Evolutionary conservation across 2,329 filamentous ascomycete genomes (phyloP), one percentile per base, ranked within the genome.

Genomic region (Aspergillus latus): DNA sequence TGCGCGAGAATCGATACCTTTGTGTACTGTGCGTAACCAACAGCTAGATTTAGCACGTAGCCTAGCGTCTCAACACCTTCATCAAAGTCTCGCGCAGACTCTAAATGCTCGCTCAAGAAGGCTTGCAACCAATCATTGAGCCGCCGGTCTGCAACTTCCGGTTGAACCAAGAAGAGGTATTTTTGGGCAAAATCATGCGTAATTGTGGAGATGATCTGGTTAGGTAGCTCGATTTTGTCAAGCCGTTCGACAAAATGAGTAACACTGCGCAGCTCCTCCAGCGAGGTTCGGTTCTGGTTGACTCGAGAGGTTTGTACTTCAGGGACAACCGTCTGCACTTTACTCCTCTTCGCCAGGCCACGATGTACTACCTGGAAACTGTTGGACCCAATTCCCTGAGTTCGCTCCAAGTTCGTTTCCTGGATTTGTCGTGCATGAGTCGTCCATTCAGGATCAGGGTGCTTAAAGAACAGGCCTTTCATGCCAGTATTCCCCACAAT

Each of bases 171-270:
- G 34, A 90, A 75, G 26, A 93, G 78, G 52, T 79, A 83, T 67
- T 93, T 94, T 69, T 93, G 90, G 1, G 93, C 81, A 30, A 95
- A 77, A 2, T 88, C 88, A 66, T 95, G 89, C 1, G 83, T 84
- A 11, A 95, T 76, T 3, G 89, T 85, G 4, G 91, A 89, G 40
- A 92, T 85, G 1, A 95, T 79, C 72, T 96, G 91, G 60, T 89
- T 92, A 0, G 91, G 91, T 40, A 92, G 76, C 70, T 94, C 89
- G 28, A 96, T 86, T 62, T 82, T 88, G 63, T 95, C 90, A 7
- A 96, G 73, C 55, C 84, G 88, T 44, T 83, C 82, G 5, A 91
- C 86, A 58, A 96, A 87, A 49, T 84, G 80, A 26, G 84, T 78
- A 10, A 86, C 85, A 59, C 80, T 86, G 64, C 91, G 88, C 52